Conservation (phyloP, 345 rosid species). For the Reutealis trisperma region DNA sequence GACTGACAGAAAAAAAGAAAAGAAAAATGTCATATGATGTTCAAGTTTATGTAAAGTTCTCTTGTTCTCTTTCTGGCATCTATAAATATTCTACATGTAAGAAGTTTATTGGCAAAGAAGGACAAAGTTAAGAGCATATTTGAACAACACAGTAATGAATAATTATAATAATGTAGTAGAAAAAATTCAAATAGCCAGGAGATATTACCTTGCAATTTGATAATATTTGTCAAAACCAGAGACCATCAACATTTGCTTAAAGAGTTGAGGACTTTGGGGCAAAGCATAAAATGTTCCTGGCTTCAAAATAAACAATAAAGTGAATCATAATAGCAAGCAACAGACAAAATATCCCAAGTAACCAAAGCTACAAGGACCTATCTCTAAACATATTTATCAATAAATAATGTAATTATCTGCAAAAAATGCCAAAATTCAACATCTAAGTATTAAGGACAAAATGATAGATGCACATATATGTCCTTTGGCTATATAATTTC, state of each 20-base stretch:
- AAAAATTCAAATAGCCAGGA: constrained; percentile 8
- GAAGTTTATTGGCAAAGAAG: background rate
- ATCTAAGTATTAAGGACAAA: background rate
- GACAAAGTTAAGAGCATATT: background rate
- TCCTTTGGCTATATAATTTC: background rate
- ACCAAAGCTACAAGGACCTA: background rate
- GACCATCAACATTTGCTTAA: constrained; percentile 98
- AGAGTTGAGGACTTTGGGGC: constrained; percentile 97
- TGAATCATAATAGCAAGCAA: constrained; percentile 40
- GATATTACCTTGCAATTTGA: constrained; percentile 84
- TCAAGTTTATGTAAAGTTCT: background rate
- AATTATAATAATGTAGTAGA: background rate
- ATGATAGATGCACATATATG: background rate
- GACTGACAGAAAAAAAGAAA: background rate
- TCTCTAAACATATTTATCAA: background rate
- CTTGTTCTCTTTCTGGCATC: background rate
- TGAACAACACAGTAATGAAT: background rate
- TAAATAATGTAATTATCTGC: background rate
- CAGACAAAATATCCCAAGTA: constrained; percentile 22
- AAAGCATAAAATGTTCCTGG: constrained; percentile 97
- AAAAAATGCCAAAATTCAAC: background rate
- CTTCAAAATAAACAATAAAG: constrained; percentile 63
- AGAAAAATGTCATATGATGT: background rate
- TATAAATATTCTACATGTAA: background rate
- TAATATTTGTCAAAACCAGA: constrained; percentile 95